Evolutionary conservation across 2,329 filamentous ascomycete species (phyloP), one percentile per base, ranked within the genome.

Genomic region (Lasiodiplodia hormozganensis): DNA sequence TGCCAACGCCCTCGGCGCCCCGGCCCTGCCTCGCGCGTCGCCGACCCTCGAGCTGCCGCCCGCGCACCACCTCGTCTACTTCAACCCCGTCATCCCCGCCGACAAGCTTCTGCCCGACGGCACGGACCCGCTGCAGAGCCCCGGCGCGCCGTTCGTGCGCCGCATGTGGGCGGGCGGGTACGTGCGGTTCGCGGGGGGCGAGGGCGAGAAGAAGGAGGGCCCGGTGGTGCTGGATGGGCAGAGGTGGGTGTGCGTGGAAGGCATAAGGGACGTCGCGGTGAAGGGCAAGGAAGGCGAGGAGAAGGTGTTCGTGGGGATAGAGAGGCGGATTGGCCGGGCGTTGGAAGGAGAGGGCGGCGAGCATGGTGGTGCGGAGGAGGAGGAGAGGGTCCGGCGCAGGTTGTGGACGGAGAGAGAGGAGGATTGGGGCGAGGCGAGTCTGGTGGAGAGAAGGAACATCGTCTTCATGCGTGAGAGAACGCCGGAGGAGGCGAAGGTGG

Each of bases 111-210:
- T 93, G 21, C 83, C 88, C 1, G 96, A 99, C 81, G 95, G 96
- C 68, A 96, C 94, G 0, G 95, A 98, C 77, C 83, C 87, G 4
- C 84, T 90, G 65, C 93, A 97, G 76, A 89, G 85, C 28, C 95
- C 95, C 0, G 92, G 91, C 1, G 76, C 77, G 4, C 89, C 89
- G 1, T 97, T 92, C 77, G 85, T 85, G 62, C 87, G 92, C 25
- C 89, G 96, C 21, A 88, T 99, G 82, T 99, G 96, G 96, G 93
- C 92, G 16, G 94, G 94, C 38, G 96, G 95, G 0, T 85, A 86
- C 51, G 80, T 97, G 10, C 76, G 76, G 1, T 92, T 92, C 14
- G 54, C 54, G n/a, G 16, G 34, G 8, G 54, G 31, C 8, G 69
- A 62, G 69, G 18, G 34, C n/a, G 25, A 28, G 25, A 25, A 18